Percentiles rank a stretch among this genome's conserved stretches.
Conservation (phyloP, 257 asterid genomes). For the Salvia miltiorrhiza region DNA sequence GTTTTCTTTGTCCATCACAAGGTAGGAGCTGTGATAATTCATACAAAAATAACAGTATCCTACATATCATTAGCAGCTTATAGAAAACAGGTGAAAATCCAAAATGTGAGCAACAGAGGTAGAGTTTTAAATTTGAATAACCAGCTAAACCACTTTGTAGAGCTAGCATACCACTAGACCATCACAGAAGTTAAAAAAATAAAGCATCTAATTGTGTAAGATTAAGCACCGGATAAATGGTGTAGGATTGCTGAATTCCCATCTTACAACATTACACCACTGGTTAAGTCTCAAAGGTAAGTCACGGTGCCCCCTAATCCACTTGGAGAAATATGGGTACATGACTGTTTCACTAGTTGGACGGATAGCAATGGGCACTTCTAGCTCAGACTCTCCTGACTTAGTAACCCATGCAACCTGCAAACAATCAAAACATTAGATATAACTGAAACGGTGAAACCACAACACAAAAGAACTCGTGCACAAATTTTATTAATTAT, state of each 20-base stretch:
- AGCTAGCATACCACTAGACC: constrained; percentile 7
- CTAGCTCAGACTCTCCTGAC: constrained; percentile 89
- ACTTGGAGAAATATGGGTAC: constrained; percentile 96
- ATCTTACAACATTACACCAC: constrained; percentile 98
- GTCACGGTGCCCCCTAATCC: constrained; percentile 99
- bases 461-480: not conserved
- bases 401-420: constrained; percentile 99
- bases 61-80: not conserved
- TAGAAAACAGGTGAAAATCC: not conserved
- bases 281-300: constrained; percentile 91
- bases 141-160: not conserved
- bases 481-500: not conserved
- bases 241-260: constrained; percentile 99
- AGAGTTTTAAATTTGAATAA: not conserved
- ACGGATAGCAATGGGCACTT: constrained; percentile 95
- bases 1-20: not conserved
- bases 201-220: not conserved
- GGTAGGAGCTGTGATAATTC: constrained; percentile 2
- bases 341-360: constrained; percentile 99
- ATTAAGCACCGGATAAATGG: constrained; percentile 83
- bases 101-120: not conserved
- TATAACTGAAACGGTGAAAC: not conserved
- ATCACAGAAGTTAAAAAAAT: constrained; percentile 1
- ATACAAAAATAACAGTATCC: not conserved
- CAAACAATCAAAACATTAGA: constrained; percentile 4